Base-by-base conservation (phyloP, 2,329 filamentous ascomycete species). In the Stachybotrys chlorohalonatus region DNA sequence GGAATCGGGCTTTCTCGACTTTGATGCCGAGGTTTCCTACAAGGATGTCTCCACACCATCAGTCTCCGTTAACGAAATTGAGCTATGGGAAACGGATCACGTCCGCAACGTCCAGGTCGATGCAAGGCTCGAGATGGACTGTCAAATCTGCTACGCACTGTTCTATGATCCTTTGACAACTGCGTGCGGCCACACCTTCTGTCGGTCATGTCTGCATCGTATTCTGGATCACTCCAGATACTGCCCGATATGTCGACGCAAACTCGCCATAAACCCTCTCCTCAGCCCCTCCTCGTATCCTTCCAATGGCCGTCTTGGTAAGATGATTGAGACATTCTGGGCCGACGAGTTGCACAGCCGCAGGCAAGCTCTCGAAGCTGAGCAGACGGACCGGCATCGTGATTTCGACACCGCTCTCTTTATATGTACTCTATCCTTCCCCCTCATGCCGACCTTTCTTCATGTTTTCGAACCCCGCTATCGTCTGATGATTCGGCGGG, bases 401-500 rank as follows among this genome's bases (percentile, higher is more conserved):
- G 82, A 83, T 9, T 75, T 83, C 16, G 80, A 84, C 42, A 80
- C 86, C 5, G 82, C 89, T 0, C 74, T 96, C 0, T 96, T 96
- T 61, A 81, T 95, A 36, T 94, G 89, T 70, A 90, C 90, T 0
- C 71, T 95, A 8, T 82, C 89, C 0, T 93, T 94, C 61, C 92
- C 92, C 1, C 77, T 79, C 1, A 90, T 93, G 82, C 90, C 87
- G 0, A 92, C 89, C 0, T 94, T 94, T 61, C 74, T 96, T 3
- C 89, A 95, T 63, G 82, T 96, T n/a, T 96, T 95, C 65, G 92
- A 96, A 67, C 89, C 89, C n/a, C 81, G 89, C 7, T 96, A 96
- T 66, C 83, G 90, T 7, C 76, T 94, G n/a, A 94, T 96, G 90
- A 86, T 96, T 45, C 81, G 87, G 50, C 82, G 90, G 42, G 87